phyloP scores from a whole-genome alignment of 2,329 filamentous ascomycete genomes.

The Celoporthe dispersa region DNA sequence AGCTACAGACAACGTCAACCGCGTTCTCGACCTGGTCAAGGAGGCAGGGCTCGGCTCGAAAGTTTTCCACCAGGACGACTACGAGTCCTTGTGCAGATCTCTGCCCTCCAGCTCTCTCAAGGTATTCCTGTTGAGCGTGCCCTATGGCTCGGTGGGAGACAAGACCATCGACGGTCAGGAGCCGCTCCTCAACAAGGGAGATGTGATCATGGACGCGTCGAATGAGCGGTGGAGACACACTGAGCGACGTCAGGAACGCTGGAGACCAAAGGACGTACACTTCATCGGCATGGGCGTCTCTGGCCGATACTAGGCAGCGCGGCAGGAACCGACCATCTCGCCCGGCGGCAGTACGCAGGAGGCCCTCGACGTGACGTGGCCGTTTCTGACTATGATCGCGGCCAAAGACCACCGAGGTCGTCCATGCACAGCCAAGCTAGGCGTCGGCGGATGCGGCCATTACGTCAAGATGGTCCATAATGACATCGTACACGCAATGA shows the following conservation, averaged over 20 bases:
- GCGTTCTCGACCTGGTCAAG: slow-evolving; percentile 41
- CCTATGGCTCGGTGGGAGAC: slow-evolving; percentile 49
- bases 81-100: slow-evolving; percentile 53
- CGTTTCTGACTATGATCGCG: slow-evolving; percentile 63
- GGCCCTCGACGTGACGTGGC: slow-evolving; percentile 62
- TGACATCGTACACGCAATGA: slow-evolving; percentile 74
- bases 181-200: slow-evolving; percentile 59
- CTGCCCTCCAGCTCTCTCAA: slow-evolving; percentile 48
- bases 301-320: slow-evolving; percentile 70
- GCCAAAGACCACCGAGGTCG: slow-evolving; percentile 64
- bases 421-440: slow-evolving; percentile 64
- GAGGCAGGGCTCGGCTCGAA: slow-evolving; percentile 37
- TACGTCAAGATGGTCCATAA: slow-evolving; percentile 81
- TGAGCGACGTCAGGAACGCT: slow-evolving; percentile 63
- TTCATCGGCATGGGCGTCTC: slow-evolving; percentile 72
- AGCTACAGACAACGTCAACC: slow-evolving; percentile 49
- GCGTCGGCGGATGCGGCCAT: slow-evolving; percentile 67
- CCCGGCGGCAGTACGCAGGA: slow-evolving; percentile 61
- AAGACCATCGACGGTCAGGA: slow-evolving; percentile 41
- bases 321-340: slow-evolving; percentile 69
- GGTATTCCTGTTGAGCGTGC: slow-evolving; percentile 57
- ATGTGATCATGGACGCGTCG: slow-evolving; percentile 71
- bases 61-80: slow-evolving; percentile 44
- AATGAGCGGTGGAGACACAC: slow-evolving; percentile 72
- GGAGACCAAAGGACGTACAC: slow-evolving; percentile 59